Base-by-base conservation (phyloP, 257 asterid genomes). In the Rehmannia glutinosa region DNA sequence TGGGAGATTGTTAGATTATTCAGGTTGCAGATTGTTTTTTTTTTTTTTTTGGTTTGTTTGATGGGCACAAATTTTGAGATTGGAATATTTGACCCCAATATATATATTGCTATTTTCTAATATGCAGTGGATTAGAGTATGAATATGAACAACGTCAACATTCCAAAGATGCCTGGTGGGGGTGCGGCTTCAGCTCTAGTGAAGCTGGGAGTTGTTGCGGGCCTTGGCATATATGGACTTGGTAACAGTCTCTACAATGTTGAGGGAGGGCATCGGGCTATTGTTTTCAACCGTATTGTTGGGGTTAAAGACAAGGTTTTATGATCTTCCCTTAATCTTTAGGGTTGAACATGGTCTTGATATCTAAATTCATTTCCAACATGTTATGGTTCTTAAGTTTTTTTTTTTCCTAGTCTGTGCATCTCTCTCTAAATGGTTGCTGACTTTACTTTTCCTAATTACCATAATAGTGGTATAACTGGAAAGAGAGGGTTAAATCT, bases 181-280 rank as follows among this genome's bases (percentile, higher is more conserved):
- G 89, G 85, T 54, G 80, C 75, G 0, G 72, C 83, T 4, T 73
- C 84, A 52, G 73, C 82, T 54, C 25, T 84, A 33, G 59, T 86
- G 66, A 77, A 76, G 78, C 5, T 80, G 27, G 95, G 95, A 32
- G 13, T 78, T 59, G 36, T 73, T 70, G 88, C 77, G 1, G 90
- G 86, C 41, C 71, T 84, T 16, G 92, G 86, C 45, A 25, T 86
- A 0, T 81, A 78, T 45, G 95, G 87, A 68, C 59, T 80, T 53
- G 33, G 82, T 30, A 81, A 86, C 78, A 83, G 95, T 68, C 82
- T 86, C 69, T 89, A 86, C 83, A 89, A 81, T 74, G 92, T 89
- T 16, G 96, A 86, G 19, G 96, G 95, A 39, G 96, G 95, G 55
- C 90, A 89, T 32, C 83, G 92, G 2, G 95, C 96, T 23, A 84